Percentiles rank a stretch among this genome's conserved stretches.
Evolutionary conservation across 2,329 filamentous ascomycete species (phyloP).

Genomic region (Periglandula ipomoeae): DNA sequence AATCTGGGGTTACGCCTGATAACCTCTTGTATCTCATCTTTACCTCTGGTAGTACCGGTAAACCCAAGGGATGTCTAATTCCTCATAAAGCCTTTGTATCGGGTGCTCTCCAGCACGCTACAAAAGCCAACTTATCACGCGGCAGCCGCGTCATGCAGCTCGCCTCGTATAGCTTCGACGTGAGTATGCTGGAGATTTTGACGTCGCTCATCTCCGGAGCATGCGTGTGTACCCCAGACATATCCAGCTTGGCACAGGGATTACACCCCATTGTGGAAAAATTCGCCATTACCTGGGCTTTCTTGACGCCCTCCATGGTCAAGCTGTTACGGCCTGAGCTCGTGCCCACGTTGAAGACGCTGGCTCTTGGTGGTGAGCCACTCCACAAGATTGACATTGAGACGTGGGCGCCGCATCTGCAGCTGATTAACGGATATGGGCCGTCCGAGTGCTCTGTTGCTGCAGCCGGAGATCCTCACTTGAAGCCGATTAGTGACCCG

Average conservation of each 20-base stretch:
- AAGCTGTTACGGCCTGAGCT: neutral
- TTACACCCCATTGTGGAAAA: neutral
- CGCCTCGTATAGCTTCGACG: neutral
- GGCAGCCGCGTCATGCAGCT: neutral
- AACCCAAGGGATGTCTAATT: neutral
- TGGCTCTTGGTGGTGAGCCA: neutral
- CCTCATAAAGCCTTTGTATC: neutral
- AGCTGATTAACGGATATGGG: neutral
- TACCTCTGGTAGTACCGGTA: neutral
- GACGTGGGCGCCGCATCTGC: neutral
- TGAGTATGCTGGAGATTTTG: neutral
- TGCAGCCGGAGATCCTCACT: neutral
- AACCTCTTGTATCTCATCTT: neutral
- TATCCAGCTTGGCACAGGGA: neutral
- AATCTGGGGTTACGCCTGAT: neutral
- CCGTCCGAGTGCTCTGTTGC: neutral
- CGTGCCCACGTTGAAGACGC: neutral
- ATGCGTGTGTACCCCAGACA: neutral
- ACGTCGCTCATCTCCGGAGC: neutral
- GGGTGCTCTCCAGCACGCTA: neutral
- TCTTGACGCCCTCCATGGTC: neutral
- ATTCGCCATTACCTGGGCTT: neutral
- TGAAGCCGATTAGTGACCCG: neutral
- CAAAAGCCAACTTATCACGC: neutral
- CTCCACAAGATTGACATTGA: neutral